These are phyloP conservation scores for Phoma sp. DNA, from an alignment of 2,329 filamentous ascomycete genomes.

Conservation along the genomic window DNA sequence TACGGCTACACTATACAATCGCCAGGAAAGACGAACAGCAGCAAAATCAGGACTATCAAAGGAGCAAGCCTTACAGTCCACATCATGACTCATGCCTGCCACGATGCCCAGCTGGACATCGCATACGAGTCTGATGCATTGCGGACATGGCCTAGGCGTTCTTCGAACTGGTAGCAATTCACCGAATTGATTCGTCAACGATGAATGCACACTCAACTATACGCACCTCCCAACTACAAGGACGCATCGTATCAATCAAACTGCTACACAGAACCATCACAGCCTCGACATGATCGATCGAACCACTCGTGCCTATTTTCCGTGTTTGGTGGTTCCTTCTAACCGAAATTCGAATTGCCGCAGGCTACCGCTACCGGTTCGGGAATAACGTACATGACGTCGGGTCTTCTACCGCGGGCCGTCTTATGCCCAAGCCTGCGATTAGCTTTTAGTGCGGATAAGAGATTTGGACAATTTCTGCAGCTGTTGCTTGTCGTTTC, in stretches of 20 bases:
- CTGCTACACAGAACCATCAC: neutral
- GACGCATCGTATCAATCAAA: neutral
- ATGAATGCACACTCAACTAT: neutral
- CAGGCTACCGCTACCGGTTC: neutral
- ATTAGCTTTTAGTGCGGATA: conserved; percentile 17
- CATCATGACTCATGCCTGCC: neutral
- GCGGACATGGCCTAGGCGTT: neutral
- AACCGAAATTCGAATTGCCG: neutral
- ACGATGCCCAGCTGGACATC: neutral
- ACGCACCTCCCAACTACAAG: neutral
- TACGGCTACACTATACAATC: neutral
- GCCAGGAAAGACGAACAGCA: neutral
- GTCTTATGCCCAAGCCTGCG: conserved; percentile 9
- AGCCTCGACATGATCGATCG: neutral
- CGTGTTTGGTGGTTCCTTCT: neutral
- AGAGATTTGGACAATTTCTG: conserved; percentile 17
- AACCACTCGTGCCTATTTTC: conserved; percentile 1
- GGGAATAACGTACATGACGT: conserved; percentile 9
- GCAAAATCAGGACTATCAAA: neutral
- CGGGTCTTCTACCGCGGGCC: conserved; percentile 8
- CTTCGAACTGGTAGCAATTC: neutral
- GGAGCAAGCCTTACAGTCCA: neutral
- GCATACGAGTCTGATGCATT: neutral
- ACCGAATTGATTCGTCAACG: too few species aligned
- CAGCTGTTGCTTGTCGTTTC: conserved; percentile 2